phyloP scores from a whole-genome alignment of 176 grass and related monocot genomes.

The Guadua angustifolia region DNA sequence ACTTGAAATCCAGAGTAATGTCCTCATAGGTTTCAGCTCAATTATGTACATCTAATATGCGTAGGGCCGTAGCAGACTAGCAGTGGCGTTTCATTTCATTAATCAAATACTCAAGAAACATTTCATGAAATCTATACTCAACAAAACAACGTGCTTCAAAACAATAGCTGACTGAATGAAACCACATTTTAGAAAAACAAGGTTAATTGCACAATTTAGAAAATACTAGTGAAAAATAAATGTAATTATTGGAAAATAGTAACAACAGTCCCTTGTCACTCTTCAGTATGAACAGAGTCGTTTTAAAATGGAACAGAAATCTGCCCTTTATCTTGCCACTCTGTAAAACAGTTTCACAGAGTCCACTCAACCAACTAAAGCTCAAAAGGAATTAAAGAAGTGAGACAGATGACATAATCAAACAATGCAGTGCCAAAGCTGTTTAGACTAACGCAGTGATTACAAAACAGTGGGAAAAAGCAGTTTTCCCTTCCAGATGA shows the following conservation, averaged over 20 bases:
- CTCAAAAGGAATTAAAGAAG: background rate
- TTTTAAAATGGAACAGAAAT: background rate
- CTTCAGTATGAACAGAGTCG: background rate
- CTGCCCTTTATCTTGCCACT: background rate
- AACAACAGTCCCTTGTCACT: background rate
- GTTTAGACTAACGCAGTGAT: background rate
- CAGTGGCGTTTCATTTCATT: background rate
- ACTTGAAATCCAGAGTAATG: background rate
- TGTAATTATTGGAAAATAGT: slow-evolving; percentile 21
- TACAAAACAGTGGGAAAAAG: background rate
- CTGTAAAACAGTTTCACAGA: background rate
- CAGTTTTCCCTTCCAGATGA: background rate
- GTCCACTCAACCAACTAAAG: background rate
- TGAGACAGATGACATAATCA: background rate
- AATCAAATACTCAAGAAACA: background rate
- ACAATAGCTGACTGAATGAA: background rate
- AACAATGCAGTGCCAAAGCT: background rate
- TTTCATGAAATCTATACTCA: slow-evolving; percentile 15
- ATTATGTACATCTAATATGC: background rate
- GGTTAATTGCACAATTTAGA: background rate
- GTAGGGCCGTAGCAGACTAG: background rate
- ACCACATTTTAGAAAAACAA: background rate
- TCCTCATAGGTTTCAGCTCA: background rate
- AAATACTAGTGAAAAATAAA: background rate
- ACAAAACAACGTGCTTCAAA: background rate